phyloP scores from a whole-genome alignment of 768 basidiomycete genomes.

The Suillus fuscotomentosus region DNA sequence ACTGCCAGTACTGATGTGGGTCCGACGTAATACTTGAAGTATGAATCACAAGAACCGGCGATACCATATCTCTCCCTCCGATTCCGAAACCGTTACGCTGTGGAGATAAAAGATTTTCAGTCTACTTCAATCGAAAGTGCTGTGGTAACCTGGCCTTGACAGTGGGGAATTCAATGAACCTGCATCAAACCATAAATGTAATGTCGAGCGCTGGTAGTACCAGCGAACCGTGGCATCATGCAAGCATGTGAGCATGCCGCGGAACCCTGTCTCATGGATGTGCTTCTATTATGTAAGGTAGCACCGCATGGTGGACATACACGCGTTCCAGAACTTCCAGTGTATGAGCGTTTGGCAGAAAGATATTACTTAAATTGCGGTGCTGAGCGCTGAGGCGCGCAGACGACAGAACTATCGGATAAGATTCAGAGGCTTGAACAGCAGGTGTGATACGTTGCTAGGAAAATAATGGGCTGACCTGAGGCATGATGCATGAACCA shows the following conservation, averaged over 20 bases:
- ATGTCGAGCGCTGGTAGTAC: background rate
- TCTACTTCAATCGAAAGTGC: background rate
- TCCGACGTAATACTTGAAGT: background rate
- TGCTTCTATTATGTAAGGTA: background rate
- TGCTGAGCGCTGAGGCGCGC: too few species aligned
- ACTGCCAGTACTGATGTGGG: background rate
- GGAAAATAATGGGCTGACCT: too few species aligned
- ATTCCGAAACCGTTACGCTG: background rate
- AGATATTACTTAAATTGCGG: too few species aligned
- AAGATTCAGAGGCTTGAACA: too few species aligned
- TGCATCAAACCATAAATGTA: background rate
- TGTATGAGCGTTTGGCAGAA: too few species aligned
- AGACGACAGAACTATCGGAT: too few species aligned
- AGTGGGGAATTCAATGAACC: background rate
- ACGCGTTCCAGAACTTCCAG: too few species aligned
- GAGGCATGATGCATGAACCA: too few species aligned
- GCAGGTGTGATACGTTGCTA: too few species aligned
- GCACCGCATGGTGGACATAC: too few species aligned
- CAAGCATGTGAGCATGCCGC: background rate
- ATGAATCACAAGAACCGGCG: background rate
- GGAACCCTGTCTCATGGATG: background rate
- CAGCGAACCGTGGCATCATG: background rate
- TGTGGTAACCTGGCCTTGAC: background rate
- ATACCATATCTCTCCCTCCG: too few species aligned
- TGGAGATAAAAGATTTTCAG: background rate